These are phyloP conservation scores for Plantago ovata DNA, from an alignment of 257 asterid genomes.

Conservation along the genomic window DNA sequence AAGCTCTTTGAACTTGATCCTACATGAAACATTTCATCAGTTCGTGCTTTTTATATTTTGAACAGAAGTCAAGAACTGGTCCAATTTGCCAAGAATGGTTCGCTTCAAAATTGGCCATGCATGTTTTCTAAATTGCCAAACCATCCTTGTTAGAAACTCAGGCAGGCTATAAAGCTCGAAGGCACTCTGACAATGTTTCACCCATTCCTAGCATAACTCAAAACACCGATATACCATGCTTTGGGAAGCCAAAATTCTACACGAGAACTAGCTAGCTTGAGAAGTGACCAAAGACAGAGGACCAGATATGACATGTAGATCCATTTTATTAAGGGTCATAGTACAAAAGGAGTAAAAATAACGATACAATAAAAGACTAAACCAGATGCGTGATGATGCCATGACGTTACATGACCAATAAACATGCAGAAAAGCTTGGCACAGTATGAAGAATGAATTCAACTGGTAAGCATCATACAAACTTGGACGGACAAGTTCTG, in stretches of 20 bases:
- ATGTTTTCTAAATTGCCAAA: background rate
- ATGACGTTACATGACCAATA: too few relatives aligned
- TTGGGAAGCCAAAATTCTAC: background rate
- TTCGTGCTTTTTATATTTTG: too few relatives aligned
- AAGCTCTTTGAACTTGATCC: background rate
- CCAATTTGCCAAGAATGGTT: background rate
- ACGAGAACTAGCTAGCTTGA: background rate
- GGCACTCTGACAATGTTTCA: background rate
- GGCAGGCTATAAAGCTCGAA: background rate
- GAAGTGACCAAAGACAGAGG: too few relatives aligned
- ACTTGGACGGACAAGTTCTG: slow-evolving; percentile 97
- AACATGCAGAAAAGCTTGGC: too few relatives aligned
- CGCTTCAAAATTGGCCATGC: background rate
- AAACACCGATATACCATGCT: too few relatives aligned
- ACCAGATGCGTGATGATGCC: background rate
- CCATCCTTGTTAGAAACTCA: background rate
- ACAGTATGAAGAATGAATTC: slow-evolving; percentile 20
- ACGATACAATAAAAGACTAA: too few relatives aligned
- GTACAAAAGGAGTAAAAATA: too few relatives aligned
- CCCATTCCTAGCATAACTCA: too few relatives aligned
- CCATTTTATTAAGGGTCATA: background rate
- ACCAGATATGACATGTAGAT: background rate
- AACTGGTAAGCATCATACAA: slow-evolving; percentile 90
- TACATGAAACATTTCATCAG: background rate
- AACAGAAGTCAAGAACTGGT: background rate